Base-by-base conservation (phyloP, 225 moss, liverwort and hornwort species). In the Physcomitrium patens region DNA sequence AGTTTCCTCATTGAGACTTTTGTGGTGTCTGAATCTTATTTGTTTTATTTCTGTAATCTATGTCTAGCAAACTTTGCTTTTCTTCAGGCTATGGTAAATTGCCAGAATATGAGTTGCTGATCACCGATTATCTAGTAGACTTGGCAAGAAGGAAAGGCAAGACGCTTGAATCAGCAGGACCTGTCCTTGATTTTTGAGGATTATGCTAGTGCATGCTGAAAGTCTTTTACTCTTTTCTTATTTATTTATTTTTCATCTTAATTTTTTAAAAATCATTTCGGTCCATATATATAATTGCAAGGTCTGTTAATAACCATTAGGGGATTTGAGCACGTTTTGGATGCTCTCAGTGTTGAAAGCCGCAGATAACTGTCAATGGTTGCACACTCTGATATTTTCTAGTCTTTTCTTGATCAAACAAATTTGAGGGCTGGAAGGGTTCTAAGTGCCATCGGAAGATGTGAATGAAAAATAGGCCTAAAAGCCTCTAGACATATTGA, bases 71-170 rank as follows among this genome's bases (percentile, higher is more conserved):
- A n/a, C 31, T 50, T 53, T 31, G 14, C 31, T 12, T 45, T 27
- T 77, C 56, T 73, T 77, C 82, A 82, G 82, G 82, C 73, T 82
- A 73, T 74, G 82, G 82, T 41, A 82, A 82, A 44, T 37, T 82
- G 77, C 82, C 77, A 58, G 82, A 73, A 28, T 82, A 82, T 68
- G 82, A 82, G 68, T 77, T 77, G 12, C 63, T 82, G 56, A 50
- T 82, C 23, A 82, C 82, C 22, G 65, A 82, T 64, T 82, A 61
- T 65, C 22, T 82, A 47, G 68, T 82, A 48, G 77, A 73, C 14
- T 69, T 82, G 60, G 82, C 82, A 58, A 73, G 73, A 61, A 82
- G 77, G 47, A 82, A 77, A 65, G 81, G 77, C 23, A 77, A 77
- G 73, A 82, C 77, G 50, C 77, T 73, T 64, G 82, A 63, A 26